Percentiles rank a stretch among this genome's conserved stretches.
Evolutionary conservation across 2,329 filamentous ascomycete species (phyloP).

Genomic region (Achaetomium macrosporum): DNA sequence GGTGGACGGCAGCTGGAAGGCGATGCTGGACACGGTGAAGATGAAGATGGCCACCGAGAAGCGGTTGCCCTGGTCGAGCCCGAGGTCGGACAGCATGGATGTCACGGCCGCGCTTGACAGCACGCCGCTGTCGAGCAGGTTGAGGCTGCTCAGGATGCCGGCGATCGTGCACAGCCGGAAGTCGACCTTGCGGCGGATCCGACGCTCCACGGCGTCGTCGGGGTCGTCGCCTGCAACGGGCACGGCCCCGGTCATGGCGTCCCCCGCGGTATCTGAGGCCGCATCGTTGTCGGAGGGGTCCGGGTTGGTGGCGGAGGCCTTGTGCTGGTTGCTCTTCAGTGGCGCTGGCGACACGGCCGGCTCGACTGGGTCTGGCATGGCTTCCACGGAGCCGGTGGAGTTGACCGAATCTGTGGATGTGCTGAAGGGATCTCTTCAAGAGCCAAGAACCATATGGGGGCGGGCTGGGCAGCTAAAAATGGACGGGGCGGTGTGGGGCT

Average conservation of each 20-base stretch:
- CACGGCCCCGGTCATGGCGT: background rate
- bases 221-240: background rate
- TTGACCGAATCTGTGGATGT: background rate
- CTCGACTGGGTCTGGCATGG: background rate
- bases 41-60: conserved; percentile 69
- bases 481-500: background rate
- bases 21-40: conserved; percentile 62
- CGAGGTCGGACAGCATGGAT: conserved; percentile 58
- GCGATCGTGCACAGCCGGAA: conserved; percentile 64
- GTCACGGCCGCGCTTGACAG: conserved; percentile 65
- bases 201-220: conserved; percentile 34
- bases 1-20: conserved; percentile 63
- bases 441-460: background rate
- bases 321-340: background rate
- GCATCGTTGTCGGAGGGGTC: background rate
- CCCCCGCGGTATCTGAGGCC: background rate
- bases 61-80: conserved; percentile 54
- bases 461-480: too few species aligned
- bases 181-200: conserved; percentile 58
- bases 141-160: conserved; percentile 63
- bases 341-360: background rate
- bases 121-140: conserved; percentile 64
- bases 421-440: background rate
- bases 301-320: background rate
- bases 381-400: background rate